A percentile compares a stretch with the other conserved stretches of the same genome.
Conservation (phyloP, 2,329 filamentous ascomycete genomes). For the Epichloe amarillans region DNA sequence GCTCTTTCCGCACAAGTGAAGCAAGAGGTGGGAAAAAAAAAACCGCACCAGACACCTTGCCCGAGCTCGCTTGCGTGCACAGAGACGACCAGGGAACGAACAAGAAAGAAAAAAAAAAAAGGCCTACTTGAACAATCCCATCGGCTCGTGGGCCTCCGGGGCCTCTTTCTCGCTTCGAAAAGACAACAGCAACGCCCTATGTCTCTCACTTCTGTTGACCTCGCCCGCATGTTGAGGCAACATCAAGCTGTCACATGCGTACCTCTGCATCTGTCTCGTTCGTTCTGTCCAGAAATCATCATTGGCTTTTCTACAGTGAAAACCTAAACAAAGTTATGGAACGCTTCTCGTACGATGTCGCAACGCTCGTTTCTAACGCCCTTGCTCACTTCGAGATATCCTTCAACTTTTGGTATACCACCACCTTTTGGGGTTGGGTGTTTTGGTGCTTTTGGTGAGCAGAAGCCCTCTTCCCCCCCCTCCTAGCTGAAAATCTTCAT, state of each 20-base stretch:
- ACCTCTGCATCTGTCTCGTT: not conserved
- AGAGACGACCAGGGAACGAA: not conserved
- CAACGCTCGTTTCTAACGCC: slow-evolving; percentile 6
- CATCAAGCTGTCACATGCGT: not conserved
- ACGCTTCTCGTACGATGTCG: slow-evolving; percentile 4
- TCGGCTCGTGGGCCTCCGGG: not conserved
- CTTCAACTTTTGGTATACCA: slow-evolving; percentile 26
- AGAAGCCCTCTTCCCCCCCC: not conserved
- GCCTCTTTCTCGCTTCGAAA: not conserved
- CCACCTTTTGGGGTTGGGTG: slow-evolving; percentile 32
- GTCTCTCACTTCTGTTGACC: not conserved
- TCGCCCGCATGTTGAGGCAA: not conserved
- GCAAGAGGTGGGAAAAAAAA: not conserved
- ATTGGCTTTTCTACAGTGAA: not conserved
- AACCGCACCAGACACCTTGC: not conserved
- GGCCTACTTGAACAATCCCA: not conserved
- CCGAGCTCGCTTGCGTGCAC: slow-evolving; percentile 1
- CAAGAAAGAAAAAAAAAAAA: not conserved
- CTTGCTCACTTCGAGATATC: slow-evolving; percentile 10
- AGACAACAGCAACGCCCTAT: not conserved
- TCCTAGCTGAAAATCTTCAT: not conserved
- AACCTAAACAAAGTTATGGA: not conserved
- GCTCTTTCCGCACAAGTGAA: slow-evolving; percentile 6
- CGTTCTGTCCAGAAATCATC: not conserved
- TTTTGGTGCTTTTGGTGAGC: slow-evolving; percentile 36